These are phyloP conservation scores for Malus orientalis DNA, from an alignment of 306 rosid species.

Conservation along the genomic window DNA sequence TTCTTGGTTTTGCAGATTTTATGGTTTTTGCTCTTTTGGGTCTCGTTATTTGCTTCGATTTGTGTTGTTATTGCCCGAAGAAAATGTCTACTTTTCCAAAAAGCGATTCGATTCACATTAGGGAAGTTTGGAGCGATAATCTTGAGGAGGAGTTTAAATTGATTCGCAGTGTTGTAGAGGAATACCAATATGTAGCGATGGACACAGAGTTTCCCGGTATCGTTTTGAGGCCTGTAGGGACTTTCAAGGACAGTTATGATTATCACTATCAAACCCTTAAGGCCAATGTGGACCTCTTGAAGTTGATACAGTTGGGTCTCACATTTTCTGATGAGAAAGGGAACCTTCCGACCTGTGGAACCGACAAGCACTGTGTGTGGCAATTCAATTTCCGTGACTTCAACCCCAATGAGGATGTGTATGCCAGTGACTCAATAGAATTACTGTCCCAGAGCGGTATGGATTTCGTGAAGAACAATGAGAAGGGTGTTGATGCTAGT, in stretches of 20 bases:
- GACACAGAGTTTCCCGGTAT: constrained; percentile 42
- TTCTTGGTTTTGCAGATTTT: constrained; percentile 13
- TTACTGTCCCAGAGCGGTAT: constrained; percentile 24
- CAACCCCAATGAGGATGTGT: constrained; percentile 10
- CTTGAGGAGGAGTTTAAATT: constrained; percentile 22
- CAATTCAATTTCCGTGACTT: constrained; percentile 41
- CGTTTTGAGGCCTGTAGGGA: constrained; percentile 4
- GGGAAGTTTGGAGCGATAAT: constrained; percentile 38
- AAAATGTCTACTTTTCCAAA: constrained; percentile 16
- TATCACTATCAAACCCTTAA: constrained; percentile 18
- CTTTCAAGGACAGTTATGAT: constrained; percentile 15
- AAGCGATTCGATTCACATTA: constrained; percentile 21
- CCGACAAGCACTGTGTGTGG: constrained; percentile 33
- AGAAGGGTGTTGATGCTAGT: constrained; percentile 22
- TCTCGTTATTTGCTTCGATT: constrained; percentile 3
- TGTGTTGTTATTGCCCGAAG: background rate
- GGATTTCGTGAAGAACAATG: constrained; percentile 35
- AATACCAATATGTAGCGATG: constrained; percentile 30
- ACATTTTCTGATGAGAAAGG: constrained; percentile 35
- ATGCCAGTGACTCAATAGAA: constrained; percentile 20
- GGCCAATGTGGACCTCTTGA: constrained; percentile 29
- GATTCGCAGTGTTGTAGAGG: constrained; percentile 21
- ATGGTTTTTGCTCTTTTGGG: constrained; percentile 11
- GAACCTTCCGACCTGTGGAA: constrained; percentile 36
- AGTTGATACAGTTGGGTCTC: constrained; percentile 39